A percentile compares a stretch with the other conserved stretches of the same genome.
Evolutionary conservation across 345 rosid genomes (phyloP).

Genomic region (Boechera stricta): DNA sequence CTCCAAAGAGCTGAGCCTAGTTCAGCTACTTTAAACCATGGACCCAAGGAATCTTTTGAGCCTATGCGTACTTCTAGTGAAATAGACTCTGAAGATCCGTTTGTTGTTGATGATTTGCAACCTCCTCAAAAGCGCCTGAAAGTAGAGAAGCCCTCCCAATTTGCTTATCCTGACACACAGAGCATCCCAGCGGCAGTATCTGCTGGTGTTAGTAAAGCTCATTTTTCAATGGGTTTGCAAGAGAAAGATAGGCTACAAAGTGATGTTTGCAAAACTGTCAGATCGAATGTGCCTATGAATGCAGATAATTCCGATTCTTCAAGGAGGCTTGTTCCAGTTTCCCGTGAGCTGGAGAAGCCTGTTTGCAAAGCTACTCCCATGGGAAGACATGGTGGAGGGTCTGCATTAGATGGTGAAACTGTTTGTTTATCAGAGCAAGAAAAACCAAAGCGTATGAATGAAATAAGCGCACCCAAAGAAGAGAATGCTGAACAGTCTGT

Average conservation of each 20-base stretch:
- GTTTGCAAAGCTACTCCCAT: conserved; percentile 52
- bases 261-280: conserved; percentile 50
- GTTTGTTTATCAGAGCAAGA: conserved; percentile 53
- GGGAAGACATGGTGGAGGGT: conserved; percentile 49
- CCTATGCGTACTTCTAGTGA: conserved; percentile 52
- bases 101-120: conserved; percentile 57
- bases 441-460: conserved; percentile 54
- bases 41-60: conserved; percentile 55
- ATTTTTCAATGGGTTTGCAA: conserved; percentile 51
- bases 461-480: conserved; percentile 55
- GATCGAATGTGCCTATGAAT: conserved; percentile 63
- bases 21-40: conserved; percentile 47
- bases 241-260: conserved; percentile 53
- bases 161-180: conserved; percentile 50
- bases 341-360: conserved; percentile 58
- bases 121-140: conserved; percentile 83
- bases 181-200: conserved; percentile 45
- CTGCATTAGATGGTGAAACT: conserved; percentile 47
- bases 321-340: conserved; percentile 51
- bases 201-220: conserved; percentile 49
- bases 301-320: conserved; percentile 55
- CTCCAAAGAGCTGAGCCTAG: conserved; percentile 49
- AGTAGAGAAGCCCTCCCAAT: conserved; percentile 64
- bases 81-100: conserved; percentile 51
- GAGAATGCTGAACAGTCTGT: conserved; percentile 59